These are phyloP conservation scores for Naegleria fowleri DNA, from an alignment of 208 protist species.

Conservation along the genomic window DNA sequence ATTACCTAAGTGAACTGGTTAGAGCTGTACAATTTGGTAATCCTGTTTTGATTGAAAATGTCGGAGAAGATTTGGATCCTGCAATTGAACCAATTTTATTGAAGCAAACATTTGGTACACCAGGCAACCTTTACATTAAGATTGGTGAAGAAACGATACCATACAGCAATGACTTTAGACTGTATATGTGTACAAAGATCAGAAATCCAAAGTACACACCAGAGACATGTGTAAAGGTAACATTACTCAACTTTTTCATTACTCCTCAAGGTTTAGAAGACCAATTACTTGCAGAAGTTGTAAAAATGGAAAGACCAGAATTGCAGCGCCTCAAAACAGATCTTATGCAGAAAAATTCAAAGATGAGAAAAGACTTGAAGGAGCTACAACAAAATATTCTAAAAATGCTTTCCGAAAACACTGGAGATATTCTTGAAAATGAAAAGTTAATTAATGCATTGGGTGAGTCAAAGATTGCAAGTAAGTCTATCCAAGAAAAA, in stretches of 20 bases:
- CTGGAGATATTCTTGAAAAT: slow-evolving; percentile 93
- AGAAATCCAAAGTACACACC: slow-evolving; percentile 95
- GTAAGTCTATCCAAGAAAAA: slow-evolving; percentile 77
- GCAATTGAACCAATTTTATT: slow-evolving; percentile 88
- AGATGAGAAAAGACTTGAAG: slow-evolving; percentile 88
- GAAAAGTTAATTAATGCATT: slow-evolving; percentile 85
- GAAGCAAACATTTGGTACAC: slow-evolving; percentile 84
- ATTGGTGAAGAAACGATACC: slow-evolving; percentile 90
- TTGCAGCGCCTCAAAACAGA: slow-evolving; percentile 86
- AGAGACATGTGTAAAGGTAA: slow-evolving; percentile 93
- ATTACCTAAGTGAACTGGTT: slow-evolving; percentile 72
- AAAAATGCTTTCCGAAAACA: slow-evolving; percentile 81
- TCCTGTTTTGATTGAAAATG: slow-evolving; percentile 91
- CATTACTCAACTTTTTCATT: slow-evolving; percentile 97
- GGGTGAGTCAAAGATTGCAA: slow-evolving; percentile 82
- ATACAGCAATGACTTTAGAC: slow-evolving; percentile 90
- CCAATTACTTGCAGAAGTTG: slow-evolving; percentile 92
- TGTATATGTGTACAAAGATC: slow-evolving; percentile 97
- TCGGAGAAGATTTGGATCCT: slow-evolving; percentile 87
- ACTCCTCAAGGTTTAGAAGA: slow-evolving; percentile 93
- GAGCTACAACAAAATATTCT: slow-evolving; percentile 94
- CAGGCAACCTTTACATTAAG: slow-evolving; percentile 86
- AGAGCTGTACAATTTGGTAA: slow-evolving; percentile 84
- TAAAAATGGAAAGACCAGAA: slow-evolving; percentile 92
- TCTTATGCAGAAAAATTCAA: slow-evolving; percentile 87